Conservation (phyloP, 768 basidiomycete genomes). For the Naganishia antarctica region DNA sequence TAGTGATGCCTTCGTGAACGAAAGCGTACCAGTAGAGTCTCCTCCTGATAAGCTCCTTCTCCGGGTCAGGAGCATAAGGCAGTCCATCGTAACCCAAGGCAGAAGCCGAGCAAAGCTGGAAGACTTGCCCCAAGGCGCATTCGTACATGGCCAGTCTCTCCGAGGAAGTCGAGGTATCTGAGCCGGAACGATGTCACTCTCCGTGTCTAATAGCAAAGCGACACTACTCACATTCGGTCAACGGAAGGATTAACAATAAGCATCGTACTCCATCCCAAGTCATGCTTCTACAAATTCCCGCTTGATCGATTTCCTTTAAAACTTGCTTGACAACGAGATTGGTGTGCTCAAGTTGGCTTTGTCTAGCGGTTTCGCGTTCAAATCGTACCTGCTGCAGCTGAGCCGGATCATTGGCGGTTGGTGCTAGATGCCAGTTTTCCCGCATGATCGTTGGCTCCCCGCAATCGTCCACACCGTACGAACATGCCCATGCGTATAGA, state of each 20-base stretch:
- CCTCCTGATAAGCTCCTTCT: conserved; percentile 64
- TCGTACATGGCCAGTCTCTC: conserved; percentile 67
- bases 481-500: conserved; percentile 81
- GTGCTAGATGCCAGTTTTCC: conserved; percentile 32
- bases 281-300: conserved; percentile 71
- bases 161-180: conserved; percentile 54
- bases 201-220: background rate
- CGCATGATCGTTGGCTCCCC: conserved; percentile 56
- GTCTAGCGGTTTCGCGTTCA: conserved; percentile 54
- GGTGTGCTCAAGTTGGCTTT: conserved; percentile 47
- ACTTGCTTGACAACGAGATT: conserved; percentile 71
- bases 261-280: conserved; percentile 81
- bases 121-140: conserved; percentile 73
- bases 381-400: conserved; percentile 20
- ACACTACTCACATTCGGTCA: conserved; percentile 67
- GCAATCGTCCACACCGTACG: conserved; percentile 77
- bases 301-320: conserved; percentile 71
- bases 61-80: conserved; percentile 48
- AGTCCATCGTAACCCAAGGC: conserved; percentile 49
- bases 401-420: conserved; percentile 6
- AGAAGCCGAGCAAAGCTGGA: conserved; percentile 64
- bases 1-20: conserved; percentile 75
- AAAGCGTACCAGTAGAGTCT: conserved; percentile 87
- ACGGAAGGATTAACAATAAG: conserved; percentile 70
- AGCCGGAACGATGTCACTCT: conserved; percentile 20